phyloP scores from a whole-genome alignment of 768 basidiomycete species.

The Mycena chlorophos region DNA sequence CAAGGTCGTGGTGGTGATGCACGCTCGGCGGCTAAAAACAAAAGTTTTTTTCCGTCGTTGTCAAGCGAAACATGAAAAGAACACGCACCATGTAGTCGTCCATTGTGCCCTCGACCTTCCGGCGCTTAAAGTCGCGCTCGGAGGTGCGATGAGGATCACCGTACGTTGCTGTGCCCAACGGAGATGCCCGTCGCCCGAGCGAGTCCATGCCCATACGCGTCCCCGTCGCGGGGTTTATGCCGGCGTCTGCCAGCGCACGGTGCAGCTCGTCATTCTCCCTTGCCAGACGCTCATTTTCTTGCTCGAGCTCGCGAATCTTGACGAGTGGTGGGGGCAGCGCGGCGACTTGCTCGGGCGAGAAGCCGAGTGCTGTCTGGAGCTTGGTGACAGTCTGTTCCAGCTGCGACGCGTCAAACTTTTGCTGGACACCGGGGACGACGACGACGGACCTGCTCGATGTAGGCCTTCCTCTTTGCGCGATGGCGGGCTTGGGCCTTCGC shows the following conservation, averaged over 20 bases:
- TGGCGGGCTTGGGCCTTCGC: conserved; percentile 87
- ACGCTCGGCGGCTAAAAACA: conserved; percentile 38
- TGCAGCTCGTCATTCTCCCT: conserved; percentile 76
- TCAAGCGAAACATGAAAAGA: not conserved
- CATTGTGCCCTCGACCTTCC: conserved; percentile 47
- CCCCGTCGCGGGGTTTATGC: conserved; percentile 14
- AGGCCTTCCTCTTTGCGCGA: conserved; percentile 89
- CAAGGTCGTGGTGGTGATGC: conserved; percentile 36
- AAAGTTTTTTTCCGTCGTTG: not conserved
- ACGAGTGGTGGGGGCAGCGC: conserved; percentile 70
- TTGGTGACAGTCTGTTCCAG: conserved; percentile 85
- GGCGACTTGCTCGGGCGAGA: conserved; percentile 72
- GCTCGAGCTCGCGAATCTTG: conserved; percentile 80
- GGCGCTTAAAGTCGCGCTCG: conserved; percentile 63
- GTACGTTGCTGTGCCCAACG: not conserved
- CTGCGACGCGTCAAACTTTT: conserved; percentile 38
- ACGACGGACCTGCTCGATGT: conserved; percentile 75
- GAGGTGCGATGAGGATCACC: conserved; percentile 31
- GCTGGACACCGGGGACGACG: not conserved
- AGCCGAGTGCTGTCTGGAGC: conserved; percentile 72
- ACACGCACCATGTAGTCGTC: conserved; percentile 56
- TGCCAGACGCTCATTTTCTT: conserved; percentile 70
- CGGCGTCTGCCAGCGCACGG: conserved; percentile 57
- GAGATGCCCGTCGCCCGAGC: conserved; percentile 35
- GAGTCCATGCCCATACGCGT: not conserved